Base-by-base conservation (phyloP, 495 filamentous ascomycete species). In the Pyrenopolyporus hunteri region DNA sequence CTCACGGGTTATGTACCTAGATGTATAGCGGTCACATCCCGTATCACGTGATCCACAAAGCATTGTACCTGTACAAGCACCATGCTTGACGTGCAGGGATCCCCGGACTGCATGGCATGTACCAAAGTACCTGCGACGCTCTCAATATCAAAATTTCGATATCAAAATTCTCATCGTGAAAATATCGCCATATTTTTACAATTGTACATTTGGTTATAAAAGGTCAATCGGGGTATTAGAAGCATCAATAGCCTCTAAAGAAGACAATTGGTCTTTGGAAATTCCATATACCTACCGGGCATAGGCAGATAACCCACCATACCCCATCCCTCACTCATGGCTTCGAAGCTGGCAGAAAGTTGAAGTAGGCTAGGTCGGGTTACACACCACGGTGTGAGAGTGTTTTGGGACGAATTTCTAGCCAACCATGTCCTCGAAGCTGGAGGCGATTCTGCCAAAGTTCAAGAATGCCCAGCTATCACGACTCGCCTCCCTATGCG, bases 401-500 rank as follows among this genome's bases (percentile, higher is more conserved):
- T n/a, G n/a, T n/a, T n/a, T n/a, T n/a, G n/a, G n/a, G n/a, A n/a
- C n/a, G n/a, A n/a, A n/a, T n/a, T n/a, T 33, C 25, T 16, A 36
- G 28, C n/a, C 46, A n/a, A 65, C 50, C 37, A 59, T 59, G 56
- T 40, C 63, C 13, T 55, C 63, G 17, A 53, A 23, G 1, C 47
- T 52, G 2, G 29, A 60, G 28, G 9, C 11, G 5, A 19, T 59
- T 7, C 31, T 66, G 13, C 50, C 50, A 10, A 57, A 54, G 1
- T 54, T 70, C 37, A 58, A 45, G 19, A 31, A 0, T 17, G 5
- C 1, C 1, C 31, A 68, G 4, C 33, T 72, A 17, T 43, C 45
- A 43, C 60, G 66, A 10, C 64, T 72, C 23, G 45, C 61, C 22
- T 40, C 52, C 20, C 37, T 68, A 17, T 68, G 67, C 47, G 69